Evolutionary conservation across 495 filamentous ascomycete genomes (phyloP).

Genomic region (Astrothelium macrocarpum): DNA sequence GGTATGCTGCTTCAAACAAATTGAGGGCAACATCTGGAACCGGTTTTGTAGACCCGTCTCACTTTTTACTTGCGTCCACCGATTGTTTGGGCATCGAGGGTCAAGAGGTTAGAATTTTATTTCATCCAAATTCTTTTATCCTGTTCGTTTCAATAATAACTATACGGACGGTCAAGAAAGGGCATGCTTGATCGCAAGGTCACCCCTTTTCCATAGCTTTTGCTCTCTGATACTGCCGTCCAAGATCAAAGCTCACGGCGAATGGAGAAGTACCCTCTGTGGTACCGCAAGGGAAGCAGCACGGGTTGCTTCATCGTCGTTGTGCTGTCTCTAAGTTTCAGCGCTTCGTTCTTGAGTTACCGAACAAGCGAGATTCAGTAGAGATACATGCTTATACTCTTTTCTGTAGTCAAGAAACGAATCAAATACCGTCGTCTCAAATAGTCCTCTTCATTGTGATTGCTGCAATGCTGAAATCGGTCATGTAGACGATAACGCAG

Average conservation of each 20-base stretch:
- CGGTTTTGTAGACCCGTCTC: conserved; percentile 72
- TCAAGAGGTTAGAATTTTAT: conserved; percentile 7
- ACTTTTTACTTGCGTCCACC: conserved; percentile 53
- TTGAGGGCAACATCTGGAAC: conserved; percentile 53
- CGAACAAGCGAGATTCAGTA: not conserved
- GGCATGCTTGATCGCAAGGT: not conserved
- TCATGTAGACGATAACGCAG: conserved; percentile 9
- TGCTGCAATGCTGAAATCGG: conserved; percentile 12
- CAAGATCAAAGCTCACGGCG: conserved; percentile 6
- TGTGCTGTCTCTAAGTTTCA: not conserved
- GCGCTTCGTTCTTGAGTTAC: not conserved
- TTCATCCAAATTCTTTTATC: conserved; percentile 15
- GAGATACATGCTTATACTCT: not conserved
- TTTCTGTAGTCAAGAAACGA: not conserved
- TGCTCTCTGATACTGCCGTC: conserved; percentile 16
- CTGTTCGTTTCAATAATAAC: conserved; percentile 1
- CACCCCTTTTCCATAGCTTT: conserved; percentile 4
- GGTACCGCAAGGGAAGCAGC: not conserved
- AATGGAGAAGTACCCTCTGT: not conserved
- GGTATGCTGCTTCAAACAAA: conserved; percentile 64
- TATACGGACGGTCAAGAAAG: conserved; percentile 1
- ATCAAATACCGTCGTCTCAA: not conserved
- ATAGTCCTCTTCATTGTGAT: conserved; percentile 7
- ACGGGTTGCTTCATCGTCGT: not conserved
- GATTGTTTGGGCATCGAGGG: conserved; percentile 56